phyloP scores from a whole-genome alignment of 2,329 filamentous ascomycete species.

The Trichoderma pleuroti region DNA sequence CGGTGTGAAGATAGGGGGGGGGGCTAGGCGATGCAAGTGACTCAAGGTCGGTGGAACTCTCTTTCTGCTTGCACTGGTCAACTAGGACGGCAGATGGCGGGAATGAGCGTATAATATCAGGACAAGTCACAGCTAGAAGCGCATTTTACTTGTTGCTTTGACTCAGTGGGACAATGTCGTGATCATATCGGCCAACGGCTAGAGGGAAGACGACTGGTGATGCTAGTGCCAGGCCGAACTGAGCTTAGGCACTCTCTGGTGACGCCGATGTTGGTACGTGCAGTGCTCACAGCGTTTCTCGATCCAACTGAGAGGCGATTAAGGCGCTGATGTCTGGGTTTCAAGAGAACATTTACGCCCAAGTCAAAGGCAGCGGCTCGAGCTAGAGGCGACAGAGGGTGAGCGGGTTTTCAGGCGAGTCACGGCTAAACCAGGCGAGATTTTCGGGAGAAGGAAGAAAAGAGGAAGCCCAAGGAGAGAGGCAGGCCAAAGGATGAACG shows the following conservation, averaged over 20 bases:
- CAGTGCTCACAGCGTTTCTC: background rate
- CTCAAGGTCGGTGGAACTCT: background rate
- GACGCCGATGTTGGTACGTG: conserved; percentile 4
- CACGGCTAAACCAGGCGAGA: background rate
- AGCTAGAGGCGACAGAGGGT: background rate
- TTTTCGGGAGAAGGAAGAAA: background rate
- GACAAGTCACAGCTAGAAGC: background rate
- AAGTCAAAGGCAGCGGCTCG: background rate
- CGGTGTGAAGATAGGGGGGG: too few relatives aligned
- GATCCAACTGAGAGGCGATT: background rate
- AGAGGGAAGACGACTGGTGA: background rate
- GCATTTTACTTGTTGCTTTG: background rate
- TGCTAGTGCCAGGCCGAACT: background rate
- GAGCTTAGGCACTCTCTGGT: background rate
- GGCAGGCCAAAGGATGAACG: background rate
- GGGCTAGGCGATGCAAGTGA: too few relatives aligned
- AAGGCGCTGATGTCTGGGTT: background rate
- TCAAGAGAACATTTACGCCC: background rate
- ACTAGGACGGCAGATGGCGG: background rate
- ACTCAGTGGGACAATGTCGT: background rate
- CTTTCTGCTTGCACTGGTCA: background rate
- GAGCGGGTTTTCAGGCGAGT: background rate
- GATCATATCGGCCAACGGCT: background rate
- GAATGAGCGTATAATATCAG: background rate
- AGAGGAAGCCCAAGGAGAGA: background rate